These are phyloP conservation scores for Lizonia empirigonia DNA, from an alignment of 2,329 filamentous ascomycete genomes.

Conservation along the genomic window DNA sequence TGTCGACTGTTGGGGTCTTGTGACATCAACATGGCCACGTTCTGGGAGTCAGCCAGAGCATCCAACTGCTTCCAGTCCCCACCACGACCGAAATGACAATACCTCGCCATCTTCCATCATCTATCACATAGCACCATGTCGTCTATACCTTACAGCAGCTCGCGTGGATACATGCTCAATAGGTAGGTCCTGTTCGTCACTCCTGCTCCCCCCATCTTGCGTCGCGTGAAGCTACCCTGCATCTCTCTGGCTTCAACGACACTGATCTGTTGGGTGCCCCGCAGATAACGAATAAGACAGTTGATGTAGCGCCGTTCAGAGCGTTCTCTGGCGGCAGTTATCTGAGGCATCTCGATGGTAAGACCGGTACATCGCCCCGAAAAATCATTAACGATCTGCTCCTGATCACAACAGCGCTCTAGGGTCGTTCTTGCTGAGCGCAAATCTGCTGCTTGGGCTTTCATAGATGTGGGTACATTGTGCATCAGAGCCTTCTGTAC, in stretches of 20 bases:
- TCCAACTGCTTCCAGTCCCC: background rate
- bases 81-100: background rate
- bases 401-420: slow-evolving; percentile 18
- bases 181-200: slow-evolving; percentile 13
- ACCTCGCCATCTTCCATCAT: too few species aligned
- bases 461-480: slow-evolving; percentile 1
- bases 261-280: slow-evolving; percentile 20
- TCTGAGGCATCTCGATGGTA: background rate
- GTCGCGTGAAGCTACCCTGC: slow-evolving; percentile 18
- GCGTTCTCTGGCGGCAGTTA: slow-evolving; percentile 7
- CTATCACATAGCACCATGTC: too few species aligned
- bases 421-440: slow-evolving; percentile 14
- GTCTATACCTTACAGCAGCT: slow-evolving; percentile 7
- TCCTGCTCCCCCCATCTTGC: slow-evolving; percentile 16
- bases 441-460: slow-evolving; percentile 12
- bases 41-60: background rate
- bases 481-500: background rate
- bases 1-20: too few species aligned
- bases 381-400: slow-evolving; percentile 1
- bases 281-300: slow-evolving; percentile 24
- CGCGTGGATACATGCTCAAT: slow-evolving; percentile 19
- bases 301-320: slow-evolving; percentile 28
- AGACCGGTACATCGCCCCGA: background rate
- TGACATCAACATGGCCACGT: background rate
- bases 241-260: slow-evolving; percentile 10